A percentile compares a stretch with the other conserved stretches of the same genome.
These are phyloP conservation scores for Neurospora sublineolata DNA, from an alignment of 495 filamentous ascomycete species.

Conservation along the genomic window DNA sequence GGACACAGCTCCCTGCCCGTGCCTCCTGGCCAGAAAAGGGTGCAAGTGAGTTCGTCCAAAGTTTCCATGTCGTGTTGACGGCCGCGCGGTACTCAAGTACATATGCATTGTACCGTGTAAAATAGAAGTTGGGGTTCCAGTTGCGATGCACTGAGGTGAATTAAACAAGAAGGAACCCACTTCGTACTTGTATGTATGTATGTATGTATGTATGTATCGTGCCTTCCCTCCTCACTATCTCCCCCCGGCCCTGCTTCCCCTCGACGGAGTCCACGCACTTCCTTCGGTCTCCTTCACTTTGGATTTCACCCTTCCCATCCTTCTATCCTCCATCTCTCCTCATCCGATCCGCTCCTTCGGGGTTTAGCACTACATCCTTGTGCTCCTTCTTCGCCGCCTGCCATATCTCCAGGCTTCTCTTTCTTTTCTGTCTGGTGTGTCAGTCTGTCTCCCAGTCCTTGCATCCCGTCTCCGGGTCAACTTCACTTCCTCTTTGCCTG, in stretches of 20 bases:
- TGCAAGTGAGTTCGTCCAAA: background rate
- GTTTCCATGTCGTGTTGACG: background rate
- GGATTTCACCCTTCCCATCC: background rate
- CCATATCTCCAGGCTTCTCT: background rate
- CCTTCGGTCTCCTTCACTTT: background rate
- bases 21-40: background rate
- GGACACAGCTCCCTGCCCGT: background rate
- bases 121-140: background rate
- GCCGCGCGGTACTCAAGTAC: background rate
- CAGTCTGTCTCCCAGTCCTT: background rate
- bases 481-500: background rate
- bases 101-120: background rate
- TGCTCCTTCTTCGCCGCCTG: background rate
- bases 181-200: background rate
- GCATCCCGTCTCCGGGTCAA: background rate
- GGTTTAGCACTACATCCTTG: background rate
- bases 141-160: background rate
- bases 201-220: background rate
- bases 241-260: background rate
- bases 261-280: background rate
- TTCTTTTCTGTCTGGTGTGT: background rate
- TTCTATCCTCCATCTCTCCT: background rate
- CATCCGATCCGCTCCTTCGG: background rate
- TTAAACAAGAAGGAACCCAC: background rate
- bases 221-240: background rate